Evolutionary conservation across 768 basidiomycete genomes (phyloP).

Genomic region (Ephemerocybe angulata): DNA sequence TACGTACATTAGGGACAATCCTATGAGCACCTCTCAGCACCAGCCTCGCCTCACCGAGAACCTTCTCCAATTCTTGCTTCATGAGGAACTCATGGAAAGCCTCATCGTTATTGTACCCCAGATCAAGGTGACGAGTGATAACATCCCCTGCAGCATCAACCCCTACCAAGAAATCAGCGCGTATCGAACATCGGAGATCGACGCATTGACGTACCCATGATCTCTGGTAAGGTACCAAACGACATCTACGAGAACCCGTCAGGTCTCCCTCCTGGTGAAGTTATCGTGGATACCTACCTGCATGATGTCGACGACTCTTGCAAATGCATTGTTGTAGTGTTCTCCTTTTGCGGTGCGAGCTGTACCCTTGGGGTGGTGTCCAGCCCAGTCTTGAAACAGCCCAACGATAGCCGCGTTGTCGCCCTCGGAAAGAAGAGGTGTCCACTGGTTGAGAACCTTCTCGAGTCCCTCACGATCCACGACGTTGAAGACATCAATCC

Average conservation of each 20-base stretch:
- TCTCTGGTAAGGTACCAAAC: no score
- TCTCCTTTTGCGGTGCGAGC: no score
- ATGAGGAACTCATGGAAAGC: background rate
- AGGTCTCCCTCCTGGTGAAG: no score
- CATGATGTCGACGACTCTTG: no score
- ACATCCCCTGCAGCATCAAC: background rate
- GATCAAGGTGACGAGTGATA: background rate
- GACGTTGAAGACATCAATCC: constrained; percentile 43
- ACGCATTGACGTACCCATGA: no score
- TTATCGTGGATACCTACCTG: no score
- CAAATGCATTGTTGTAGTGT: no score
- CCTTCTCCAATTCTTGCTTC: background rate
- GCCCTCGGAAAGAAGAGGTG: background rate
- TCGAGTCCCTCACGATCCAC: constrained; percentile 25
- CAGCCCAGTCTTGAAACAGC: no score
- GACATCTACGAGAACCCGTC: no score
- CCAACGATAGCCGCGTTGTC: background rate
- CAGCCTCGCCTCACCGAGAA: background rate
- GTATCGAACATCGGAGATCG: background rate
- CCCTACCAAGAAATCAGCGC: no score
- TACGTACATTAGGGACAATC: background rate
- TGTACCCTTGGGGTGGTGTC: no score
- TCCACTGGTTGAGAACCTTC: background rate
- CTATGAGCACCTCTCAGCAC: background rate
- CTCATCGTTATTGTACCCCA: background rate